Evolutionary conservation across 176 grass and related monocot genomes (phyloP), one percentile per base, ranked within the genome.

Genomic region (Avena insularis): DNA sequence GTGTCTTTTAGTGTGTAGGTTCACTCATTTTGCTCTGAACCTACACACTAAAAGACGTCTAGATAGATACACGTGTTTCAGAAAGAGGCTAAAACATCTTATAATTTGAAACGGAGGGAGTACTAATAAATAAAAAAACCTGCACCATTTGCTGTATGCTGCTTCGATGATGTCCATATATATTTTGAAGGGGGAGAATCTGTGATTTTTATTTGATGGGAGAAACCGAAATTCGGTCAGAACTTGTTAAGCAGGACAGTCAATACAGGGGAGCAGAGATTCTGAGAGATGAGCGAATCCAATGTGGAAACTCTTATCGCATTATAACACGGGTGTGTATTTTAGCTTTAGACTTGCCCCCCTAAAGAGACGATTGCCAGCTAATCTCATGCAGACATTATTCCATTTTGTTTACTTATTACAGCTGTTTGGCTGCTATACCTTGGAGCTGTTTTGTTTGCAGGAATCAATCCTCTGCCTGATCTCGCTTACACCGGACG

Each of bases 341-440:
- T 89, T 89, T 80, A 85, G 85, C 83, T 93, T 78, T 77, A 88
- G 83, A 66, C 65, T 78, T 83, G 6, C 57, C 67, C 83, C 92
- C 62, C 83, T 84, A 93, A 91, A 86, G 81, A 87, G 83, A 93
- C 86, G 86, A 83, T 84, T 91, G 92, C 89, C 92, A 91, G 84
- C 92, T 86, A 89, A 86, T 86, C 80, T 70, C 75, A 77, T 15
- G 75, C 89, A 93, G 86, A 63, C 86, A 79, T 72, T 89, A 87
- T 71, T 91, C 68, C 83, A 66, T 93, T 91, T 91, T 81, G 75
- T 93, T 93, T 89, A 89, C 75, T 77, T 78, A 40, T 77, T 78
- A 40, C 80, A 75, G 67, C 62, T 33, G 57, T 80, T 89, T 89
- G 86, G 83, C 88, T 88, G 65, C 59, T 88, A 75, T 92, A 81